These are phyloP conservation scores for Agaricus subrufescens DNA, from an alignment of 768 basidiomycete genomes.

Conservation along the genomic window DNA sequence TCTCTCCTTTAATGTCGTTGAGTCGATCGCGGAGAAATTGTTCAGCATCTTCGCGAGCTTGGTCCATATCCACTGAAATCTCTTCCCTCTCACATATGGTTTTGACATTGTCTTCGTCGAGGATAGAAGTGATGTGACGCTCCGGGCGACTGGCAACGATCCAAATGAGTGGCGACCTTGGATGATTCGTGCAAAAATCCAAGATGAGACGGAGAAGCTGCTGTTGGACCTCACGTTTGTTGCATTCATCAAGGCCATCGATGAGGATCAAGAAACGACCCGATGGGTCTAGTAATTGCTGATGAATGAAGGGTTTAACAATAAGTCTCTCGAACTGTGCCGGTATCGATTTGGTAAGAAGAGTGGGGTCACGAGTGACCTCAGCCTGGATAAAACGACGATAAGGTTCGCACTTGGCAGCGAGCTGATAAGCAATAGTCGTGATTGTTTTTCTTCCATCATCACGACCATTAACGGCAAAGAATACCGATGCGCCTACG, in stretches of 20 bases:
- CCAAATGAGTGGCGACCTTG: conserved; percentile 15
- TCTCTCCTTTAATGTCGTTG: conserved; percentile 1
- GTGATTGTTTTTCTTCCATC: no score
- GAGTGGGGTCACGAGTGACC: neutral
- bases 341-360: neutral
- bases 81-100: neutral
- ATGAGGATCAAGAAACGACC: neutral
- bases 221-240: conserved; percentile 5
- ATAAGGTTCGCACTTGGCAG: neutral
- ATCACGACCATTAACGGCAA: no score
- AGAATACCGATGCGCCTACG: no score
- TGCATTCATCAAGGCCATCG: neutral
- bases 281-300: neutral
- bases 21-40: conserved; percentile 3
- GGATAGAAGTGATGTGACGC: conserved; percentile 12
- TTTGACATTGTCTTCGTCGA: neutral
- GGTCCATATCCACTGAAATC: conserved; percentile 4
- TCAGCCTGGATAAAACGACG: neutral
- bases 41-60: conserved; percentile 15
- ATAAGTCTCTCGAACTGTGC: conserved; percentile 14
- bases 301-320: neutral
- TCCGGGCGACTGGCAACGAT: conserved; percentile 24
- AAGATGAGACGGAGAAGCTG: conserved; percentile 14
- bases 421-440: neutral
- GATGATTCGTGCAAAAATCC: neutral